A percentile compares a stretch with the other conserved stretches of the same genome.
These are phyloP conservation scores for Endocladia muricata DNA, from an alignment of 31 red algal species.

Conservation along the genomic window DNA sequence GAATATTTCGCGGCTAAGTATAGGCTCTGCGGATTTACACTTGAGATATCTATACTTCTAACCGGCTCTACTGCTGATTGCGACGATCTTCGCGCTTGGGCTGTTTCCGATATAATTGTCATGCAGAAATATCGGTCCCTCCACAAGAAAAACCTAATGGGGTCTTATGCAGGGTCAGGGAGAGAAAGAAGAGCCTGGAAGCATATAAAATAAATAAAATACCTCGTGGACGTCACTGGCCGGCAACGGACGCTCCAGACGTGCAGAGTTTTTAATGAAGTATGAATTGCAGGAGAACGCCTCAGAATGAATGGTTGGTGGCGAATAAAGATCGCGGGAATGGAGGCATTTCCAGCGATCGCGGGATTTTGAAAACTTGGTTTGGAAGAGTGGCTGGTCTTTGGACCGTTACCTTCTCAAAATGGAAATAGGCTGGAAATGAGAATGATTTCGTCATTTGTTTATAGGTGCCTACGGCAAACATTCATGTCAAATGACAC, in stretches of 20 bases:
- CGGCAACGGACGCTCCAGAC: conserved; percentile 8
- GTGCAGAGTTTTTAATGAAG: background rate
- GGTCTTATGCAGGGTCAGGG: background rate
- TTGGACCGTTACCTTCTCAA: background rate
- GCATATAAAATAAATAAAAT: background rate
- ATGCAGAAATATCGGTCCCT: background rate
- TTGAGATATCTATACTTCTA: background rate
- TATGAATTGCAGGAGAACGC: background rate
- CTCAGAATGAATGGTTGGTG: background rate
- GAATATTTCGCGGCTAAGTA: background rate
- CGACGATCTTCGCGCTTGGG: background rate
- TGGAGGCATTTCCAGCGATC: background rate
- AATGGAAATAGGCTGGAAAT: conserved; percentile 3
- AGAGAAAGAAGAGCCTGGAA: background rate
- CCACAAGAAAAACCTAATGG: background rate
- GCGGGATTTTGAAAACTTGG: background rate
- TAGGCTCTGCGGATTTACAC: conserved; percentile 6
- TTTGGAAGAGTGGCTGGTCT: background rate
- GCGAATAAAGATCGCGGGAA: background rate
- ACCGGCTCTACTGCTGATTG: background rate
- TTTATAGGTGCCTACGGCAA: background rate
- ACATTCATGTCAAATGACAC: conserved; percentile 12
- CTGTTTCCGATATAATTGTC: background rate
- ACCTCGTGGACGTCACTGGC: background rate
- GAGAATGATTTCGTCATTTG: background rate